Evolutionary conservation across 352 stramenopile genomes (phyloP).

Genomic region (Phytopythium delawarense): DNA sequence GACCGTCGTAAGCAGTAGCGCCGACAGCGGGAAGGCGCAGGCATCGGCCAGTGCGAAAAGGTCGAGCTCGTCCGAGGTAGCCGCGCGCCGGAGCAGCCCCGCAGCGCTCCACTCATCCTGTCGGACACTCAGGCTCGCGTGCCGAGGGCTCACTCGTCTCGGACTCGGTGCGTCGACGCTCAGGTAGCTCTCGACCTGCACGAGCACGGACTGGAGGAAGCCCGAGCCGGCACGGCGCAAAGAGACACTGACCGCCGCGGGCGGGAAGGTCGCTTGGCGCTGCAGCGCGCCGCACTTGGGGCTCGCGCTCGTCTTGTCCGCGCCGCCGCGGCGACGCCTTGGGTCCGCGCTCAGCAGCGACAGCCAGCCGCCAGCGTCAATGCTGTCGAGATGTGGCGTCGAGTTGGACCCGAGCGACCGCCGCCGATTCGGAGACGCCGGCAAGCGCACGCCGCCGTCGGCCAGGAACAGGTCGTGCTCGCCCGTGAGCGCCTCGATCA

Average conservation of each 20-base stretch:
- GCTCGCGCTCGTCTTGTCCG: background rate
- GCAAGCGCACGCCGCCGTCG: conserved; percentile 6
- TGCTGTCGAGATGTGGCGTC: conserved; percentile 13
- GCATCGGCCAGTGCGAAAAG: conserved; percentile 40
- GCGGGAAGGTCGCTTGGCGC: conserved; percentile 2
- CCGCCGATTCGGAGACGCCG: background rate
- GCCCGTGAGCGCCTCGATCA: conserved; percentile 59
- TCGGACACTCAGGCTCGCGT: background rate
- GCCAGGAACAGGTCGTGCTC: conserved; percentile 63
- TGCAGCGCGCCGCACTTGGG: background rate
- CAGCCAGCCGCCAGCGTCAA: conserved; percentile 42
- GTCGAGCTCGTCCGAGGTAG: conserved; percentile 40
- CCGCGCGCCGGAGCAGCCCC: conserved; percentile 27
- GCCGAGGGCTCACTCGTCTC: background rate
- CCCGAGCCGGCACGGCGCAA: conserved; percentile 48
- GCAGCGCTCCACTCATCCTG: conserved; percentile 33
- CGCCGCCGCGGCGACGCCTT: conserved; percentile 9
- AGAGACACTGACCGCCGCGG: conserved; percentile 15
- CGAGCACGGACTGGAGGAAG: conserved; percentile 45
- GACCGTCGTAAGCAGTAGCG: conserved; percentile 57
- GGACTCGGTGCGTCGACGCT: background rate
- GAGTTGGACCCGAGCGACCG: background rate
- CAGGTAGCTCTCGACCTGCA: conserved; percentile 46
- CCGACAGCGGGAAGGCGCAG: conserved; percentile 54
- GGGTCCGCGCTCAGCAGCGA: conserved; percentile 47